These are phyloP conservation scores for Colletotrichum simmondsii DNA, from an alignment of 2,329 filamentous ascomycete species.

Conservation along the genomic window DNA sequence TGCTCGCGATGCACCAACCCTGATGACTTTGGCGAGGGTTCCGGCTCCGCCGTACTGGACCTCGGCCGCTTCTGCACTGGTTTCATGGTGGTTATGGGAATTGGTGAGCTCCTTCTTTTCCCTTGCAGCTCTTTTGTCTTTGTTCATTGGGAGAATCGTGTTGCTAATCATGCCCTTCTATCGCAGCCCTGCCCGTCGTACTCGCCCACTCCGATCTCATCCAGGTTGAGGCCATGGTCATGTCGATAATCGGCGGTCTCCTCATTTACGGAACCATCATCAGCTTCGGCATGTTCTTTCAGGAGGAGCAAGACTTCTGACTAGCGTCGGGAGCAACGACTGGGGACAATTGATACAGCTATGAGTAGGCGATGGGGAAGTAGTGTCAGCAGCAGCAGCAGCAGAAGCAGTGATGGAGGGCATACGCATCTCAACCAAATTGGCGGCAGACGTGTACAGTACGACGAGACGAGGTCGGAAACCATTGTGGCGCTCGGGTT, in stretches of 20 bases:
- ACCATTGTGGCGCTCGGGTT: conserved; percentile 21
- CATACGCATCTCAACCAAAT: not conserved
- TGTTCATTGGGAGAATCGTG: not conserved
- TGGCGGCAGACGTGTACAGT: conserved; percentile 30
- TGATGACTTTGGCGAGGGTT: conserved; percentile 93
- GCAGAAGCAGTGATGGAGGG: not conserved
- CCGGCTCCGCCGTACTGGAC: conserved; percentile 87
- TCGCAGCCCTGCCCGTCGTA: conserved; percentile 83
- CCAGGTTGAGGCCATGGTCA: conserved; percentile 85
- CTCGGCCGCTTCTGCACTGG: conserved; percentile 94
- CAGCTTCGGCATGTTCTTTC: conserved; percentile 98
- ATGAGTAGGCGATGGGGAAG: not conserved
- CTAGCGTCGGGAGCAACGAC: conserved; percentile 11
- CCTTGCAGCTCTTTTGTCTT: not conserved
- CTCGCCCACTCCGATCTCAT: conserved; percentile 91
- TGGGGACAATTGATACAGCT: not conserved
- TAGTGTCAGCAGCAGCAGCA: not conserved
- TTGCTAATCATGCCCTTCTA: conserved; percentile 20
- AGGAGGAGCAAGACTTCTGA: conserved; percentile 96
- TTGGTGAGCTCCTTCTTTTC: conserved; percentile 73
- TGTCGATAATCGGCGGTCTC: conserved; percentile 92
- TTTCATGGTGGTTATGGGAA: conserved; percentile 96
- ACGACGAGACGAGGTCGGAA: conserved; percentile 10
- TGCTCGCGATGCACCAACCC: conserved; percentile 88
- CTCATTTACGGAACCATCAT: conserved; percentile 99